Evolutionary conservation across 495 filamentous ascomycete genomes (phyloP), one percentile per base, ranked within the genome.

Genomic region (Penicillium lagena): DNA sequence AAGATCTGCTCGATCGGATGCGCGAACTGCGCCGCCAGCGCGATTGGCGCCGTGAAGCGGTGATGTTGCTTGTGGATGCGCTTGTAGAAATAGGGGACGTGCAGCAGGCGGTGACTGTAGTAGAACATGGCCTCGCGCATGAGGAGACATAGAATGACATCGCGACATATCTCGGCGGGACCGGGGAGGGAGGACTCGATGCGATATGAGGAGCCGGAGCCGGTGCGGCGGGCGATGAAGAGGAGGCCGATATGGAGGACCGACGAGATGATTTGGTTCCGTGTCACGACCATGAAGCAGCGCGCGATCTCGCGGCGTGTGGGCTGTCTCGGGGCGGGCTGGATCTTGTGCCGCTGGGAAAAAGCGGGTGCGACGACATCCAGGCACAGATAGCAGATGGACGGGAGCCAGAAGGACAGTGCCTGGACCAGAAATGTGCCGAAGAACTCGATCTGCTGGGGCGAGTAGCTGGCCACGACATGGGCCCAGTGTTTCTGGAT

Each of bases 31-130:
- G 77, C 73, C 0, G 79, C 66, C 7, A 82, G 56, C 0, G 76
- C 73, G n/a, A 81, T 71, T 0, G 78, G 80, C 0, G 79, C 74
- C 0, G 73, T 79, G 58, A 80, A 82, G 12, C 60, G 54, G 57
- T 82, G 79, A 47, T 82, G 80, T 28, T 62, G 53, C 40, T 78
- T 79, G 62, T 83, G 80, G 39, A 83, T 69, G 7, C 43, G 50
- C 15, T 50, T 52, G 60, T 79, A 82, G 9, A 82, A 42, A 6
- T 33, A 45, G 1, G 66, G 75, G 5, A 59, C 54, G 58, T 86
- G 73, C 28, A 85, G 61, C 29, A 75, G 45, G 27, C 76, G 65
- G 56, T 86, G 76, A 46, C 61, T 44, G 47, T 75, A 75, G 56
- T 81, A 82, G 61, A 82, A 83, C 5, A 72, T 28, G 9, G 66